Base-by-base conservation (phyloP, 1,284 basidiomycete genomes). In the Singerocomus inundabilis region DNA sequence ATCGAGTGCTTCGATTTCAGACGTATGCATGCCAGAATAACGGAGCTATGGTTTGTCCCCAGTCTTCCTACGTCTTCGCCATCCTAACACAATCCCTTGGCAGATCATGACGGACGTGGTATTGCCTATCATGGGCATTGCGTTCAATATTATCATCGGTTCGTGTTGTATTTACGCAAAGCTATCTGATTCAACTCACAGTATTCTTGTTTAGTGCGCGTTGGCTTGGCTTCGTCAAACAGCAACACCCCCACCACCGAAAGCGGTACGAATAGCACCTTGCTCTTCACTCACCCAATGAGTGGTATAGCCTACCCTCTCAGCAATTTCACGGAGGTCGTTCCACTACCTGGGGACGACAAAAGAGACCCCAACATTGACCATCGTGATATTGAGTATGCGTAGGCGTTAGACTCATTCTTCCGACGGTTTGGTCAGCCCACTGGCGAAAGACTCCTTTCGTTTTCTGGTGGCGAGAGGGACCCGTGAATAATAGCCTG, bases 131-230 rank as follows among this genome's bases (percentile, higher is more conserved):
- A 52, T 52, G 49, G 51, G 51, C 4, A 52, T 52, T n/a, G 43
- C 51, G 5, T 52, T 52, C 51, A 52, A 52, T 21, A 25, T 52
- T 8, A 46, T 52, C 38, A 52, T 53, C 15, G 51, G 51, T 52
- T 33, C 12, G 51, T 46, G 18, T 25, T 33, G 15, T 16, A 9
- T 39, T 36, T 21, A 12, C 4, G 28, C 48, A 21, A 30, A 13
- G 8, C 15, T 25, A 30, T n/a, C 24, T 26, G 24, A 8, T 4
- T 11, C n/a, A 11, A n/a, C 13, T 46, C 24, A 7, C 15, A 4
- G 21, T 21, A 21, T 18, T 15, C 12, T 31, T 26, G 21, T 31
- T 29, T 48, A 48, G 47, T 48, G 15, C 47, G 47, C 4, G 18
- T 48, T 9, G 47, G 47, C 16, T 18, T 46, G 10, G 16, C 18